phyloP scores from a whole-genome alignment of 2,329 filamentous ascomycete genomes.

The Plectosphaerella sp. region DNA sequence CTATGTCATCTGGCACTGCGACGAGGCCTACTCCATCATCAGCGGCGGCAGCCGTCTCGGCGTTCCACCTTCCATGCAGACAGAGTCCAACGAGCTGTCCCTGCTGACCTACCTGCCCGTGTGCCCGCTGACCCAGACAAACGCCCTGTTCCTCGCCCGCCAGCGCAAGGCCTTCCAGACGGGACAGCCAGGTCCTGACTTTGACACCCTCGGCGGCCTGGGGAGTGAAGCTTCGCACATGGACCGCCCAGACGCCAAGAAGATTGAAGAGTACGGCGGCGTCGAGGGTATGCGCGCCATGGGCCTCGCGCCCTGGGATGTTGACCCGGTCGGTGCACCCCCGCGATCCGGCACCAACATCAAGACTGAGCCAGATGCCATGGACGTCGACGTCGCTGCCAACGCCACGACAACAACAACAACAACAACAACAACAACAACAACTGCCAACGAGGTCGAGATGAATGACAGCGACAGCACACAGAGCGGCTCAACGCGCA shows the following conservation, averaged over 20 bases:
- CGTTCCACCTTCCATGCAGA: conserved; percentile 16
- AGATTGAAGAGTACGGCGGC: conserved; percentile 47
- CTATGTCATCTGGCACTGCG: conserved; percentile 56
- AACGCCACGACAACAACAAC: not conserved
- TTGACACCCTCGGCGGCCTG: conserved; percentile 48
- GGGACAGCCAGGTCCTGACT: conserved; percentile 50
- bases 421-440: not conserved
- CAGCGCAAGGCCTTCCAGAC: conserved; percentile 49
- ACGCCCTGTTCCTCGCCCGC: conserved; percentile 34
- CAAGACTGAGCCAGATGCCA: conserved; percentile 16
- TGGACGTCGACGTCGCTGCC: conserved; percentile 19
- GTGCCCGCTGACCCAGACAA: conserved; percentile 40
- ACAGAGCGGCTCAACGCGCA: conserved; percentile 20
- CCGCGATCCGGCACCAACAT: conserved; percentile 6
- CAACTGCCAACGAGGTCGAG: conserved; percentile 9
- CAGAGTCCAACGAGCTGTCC: conserved; percentile 27
- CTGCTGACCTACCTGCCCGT: conserved; percentile 53
- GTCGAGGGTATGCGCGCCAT: conserved; percentile 50
- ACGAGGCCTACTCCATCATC: conserved; percentile 52
- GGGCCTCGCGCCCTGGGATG: conserved; percentile 49
- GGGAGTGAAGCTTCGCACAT: conserved; percentile 47
- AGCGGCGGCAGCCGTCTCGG: conserved; percentile 28
- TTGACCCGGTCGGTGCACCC: conserved; percentile 27
- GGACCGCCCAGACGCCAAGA: conserved; percentile 42
- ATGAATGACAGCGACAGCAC: conserved; percentile 12